phyloP scores from a whole-genome alignment of 495 filamentous ascomycete genomes.

The Aspergillus egyptiacus region DNA sequence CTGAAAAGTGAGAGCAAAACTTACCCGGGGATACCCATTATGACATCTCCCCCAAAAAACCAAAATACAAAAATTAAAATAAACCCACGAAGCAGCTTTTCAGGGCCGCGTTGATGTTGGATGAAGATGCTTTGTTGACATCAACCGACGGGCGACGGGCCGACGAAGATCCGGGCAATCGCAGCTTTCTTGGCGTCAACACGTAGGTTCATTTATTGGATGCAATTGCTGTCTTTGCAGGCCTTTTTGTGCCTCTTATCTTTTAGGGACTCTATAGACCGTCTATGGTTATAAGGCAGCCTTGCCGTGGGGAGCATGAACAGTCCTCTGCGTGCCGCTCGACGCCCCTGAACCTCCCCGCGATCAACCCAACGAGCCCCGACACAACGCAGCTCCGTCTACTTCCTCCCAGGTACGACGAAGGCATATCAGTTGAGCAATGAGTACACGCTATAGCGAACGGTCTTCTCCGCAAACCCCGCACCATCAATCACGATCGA shows the following conservation, averaged over 20 bases:
- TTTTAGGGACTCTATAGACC: too few species aligned
- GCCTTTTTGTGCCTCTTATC: too few species aligned
- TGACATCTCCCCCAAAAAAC: background rate
- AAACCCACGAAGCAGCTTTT: background rate
- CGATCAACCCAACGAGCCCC: slow-evolving; percentile 1
- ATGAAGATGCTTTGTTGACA: slow-evolving; percentile 25
- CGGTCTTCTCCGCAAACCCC: slow-evolving; percentile 34
- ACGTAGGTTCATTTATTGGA: background rate
- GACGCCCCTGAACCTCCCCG: slow-evolving; percentile 15
- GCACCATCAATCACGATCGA: slow-evolving; percentile 33
- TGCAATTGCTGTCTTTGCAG: too few species aligned
- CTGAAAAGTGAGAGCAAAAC: slow-evolving; percentile 4
- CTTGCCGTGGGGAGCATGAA: slow-evolving; percentile 7
- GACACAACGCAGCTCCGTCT: too few species aligned
- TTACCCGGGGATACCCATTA: slow-evolving; percentile 46
- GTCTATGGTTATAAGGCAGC: background rate
- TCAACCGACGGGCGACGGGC: slow-evolving; percentile 32
- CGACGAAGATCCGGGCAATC: slow-evolving; percentile 37
- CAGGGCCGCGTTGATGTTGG: background rate
- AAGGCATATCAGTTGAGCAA: too few species aligned
- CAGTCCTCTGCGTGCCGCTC: slow-evolving; percentile 3
- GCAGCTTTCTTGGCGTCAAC: background rate
- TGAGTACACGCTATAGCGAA: slow-evolving; percentile 28
- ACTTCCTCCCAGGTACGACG: too few species aligned
- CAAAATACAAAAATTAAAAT: slow-evolving; percentile 8